These are phyloP conservation scores for Kitagawia praeruptora DNA, from an alignment of 129 eudicot species.

Conservation along the genomic window DNA sequence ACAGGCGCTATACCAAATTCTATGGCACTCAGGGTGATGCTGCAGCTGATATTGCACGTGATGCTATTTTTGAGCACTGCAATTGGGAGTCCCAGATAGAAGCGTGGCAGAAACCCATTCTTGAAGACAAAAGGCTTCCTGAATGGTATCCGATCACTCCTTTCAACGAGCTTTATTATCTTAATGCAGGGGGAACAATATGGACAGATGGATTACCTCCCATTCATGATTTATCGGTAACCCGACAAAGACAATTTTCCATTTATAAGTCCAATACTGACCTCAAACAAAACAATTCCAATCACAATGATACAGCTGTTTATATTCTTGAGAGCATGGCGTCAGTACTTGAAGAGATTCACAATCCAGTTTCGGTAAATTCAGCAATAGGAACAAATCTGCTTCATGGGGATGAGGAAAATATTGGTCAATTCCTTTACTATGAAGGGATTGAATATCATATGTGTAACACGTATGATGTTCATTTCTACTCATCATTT, in stretches of 20 bases:
- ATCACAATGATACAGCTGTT: conserved; percentile 48
- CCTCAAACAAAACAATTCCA: conserved; percentile 15
- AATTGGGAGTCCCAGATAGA: conserved; percentile 85
- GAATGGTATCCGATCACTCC: conserved; percentile 86
- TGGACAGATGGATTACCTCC: conserved; percentile 98
- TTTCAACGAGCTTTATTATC: conserved; percentile 91
- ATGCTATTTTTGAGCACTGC: conserved; percentile 59
- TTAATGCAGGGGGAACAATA: conserved; percentile 85
- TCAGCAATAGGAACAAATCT: conserved; percentile 80
- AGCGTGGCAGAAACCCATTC: conserved; percentile 81
- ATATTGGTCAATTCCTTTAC: conserved; percentile 89
- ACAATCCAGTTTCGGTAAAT: conserved; percentile 36
- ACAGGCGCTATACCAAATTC: conserved; percentile 89
- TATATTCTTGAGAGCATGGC: conserved; percentile 63
- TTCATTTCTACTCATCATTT: conserved; percentile 91
- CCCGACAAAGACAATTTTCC: conserved; percentile 45
- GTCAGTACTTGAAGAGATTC: conserved; percentile 62
- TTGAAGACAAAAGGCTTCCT: conserved; percentile 75
- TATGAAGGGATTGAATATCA: conserved; percentile 85
- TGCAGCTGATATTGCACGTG: conserved; percentile 76
- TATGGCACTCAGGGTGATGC: conserved; percentile 62
- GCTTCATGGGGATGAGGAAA: conserved; percentile 73
- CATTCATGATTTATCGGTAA: conserved; percentile 40
- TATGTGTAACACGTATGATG: conserved; percentile 96
- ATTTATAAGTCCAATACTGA: conserved; percentile 34